Conservation (phyloP, 1,284 basidiomycete species). For the Cystobasidiaceae sp. region DNA sequence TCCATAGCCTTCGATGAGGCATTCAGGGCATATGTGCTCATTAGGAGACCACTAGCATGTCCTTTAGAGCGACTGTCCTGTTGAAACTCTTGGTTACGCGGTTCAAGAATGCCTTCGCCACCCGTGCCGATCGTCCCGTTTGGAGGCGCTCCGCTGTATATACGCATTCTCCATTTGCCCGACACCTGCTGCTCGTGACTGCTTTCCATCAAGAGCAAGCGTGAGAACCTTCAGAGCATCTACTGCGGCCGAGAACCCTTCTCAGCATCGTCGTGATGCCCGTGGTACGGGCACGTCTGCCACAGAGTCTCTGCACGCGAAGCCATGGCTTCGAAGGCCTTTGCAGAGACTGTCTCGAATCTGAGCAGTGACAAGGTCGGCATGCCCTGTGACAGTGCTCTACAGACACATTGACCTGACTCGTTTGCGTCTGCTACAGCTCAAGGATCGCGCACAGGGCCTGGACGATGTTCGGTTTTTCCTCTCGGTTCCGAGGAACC, state of each 20-base stretch:
- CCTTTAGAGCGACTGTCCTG: too few species aligned
- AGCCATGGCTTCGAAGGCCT: slow-evolving; percentile 22
- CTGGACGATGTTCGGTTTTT: slow-evolving; percentile 56
- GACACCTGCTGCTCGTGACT: background rate
- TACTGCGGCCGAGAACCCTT: too few species aligned
- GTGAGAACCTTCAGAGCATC: background rate
- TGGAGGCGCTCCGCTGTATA: too few species aligned
- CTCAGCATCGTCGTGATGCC: too few species aligned
- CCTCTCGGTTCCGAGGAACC: slow-evolving; percentile 57
- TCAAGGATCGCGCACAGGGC: slow-evolving; percentile 67
- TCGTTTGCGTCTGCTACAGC: slow-evolving; percentile 43
- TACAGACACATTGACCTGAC: background rate
- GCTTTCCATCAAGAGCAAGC: background rate
- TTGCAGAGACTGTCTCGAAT: slow-evolving; percentile 1
- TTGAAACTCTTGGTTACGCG: too few species aligned
- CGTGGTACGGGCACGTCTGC: background rate
- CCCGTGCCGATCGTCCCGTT: too few species aligned
- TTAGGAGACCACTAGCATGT: too few species aligned
- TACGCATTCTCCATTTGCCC: too few species aligned
- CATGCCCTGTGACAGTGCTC: background rate
- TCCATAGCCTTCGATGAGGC: too few species aligned
- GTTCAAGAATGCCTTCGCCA: too few species aligned
- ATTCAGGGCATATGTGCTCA: too few species aligned
- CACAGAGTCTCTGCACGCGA: background rate
- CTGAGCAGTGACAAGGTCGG: slow-evolving; percentile 24